Evolutionary conservation across 805 yeast species (phyloP), one percentile per base, ranked within the genome.

Genomic region (Nakazawaea ishiwadae): DNA sequence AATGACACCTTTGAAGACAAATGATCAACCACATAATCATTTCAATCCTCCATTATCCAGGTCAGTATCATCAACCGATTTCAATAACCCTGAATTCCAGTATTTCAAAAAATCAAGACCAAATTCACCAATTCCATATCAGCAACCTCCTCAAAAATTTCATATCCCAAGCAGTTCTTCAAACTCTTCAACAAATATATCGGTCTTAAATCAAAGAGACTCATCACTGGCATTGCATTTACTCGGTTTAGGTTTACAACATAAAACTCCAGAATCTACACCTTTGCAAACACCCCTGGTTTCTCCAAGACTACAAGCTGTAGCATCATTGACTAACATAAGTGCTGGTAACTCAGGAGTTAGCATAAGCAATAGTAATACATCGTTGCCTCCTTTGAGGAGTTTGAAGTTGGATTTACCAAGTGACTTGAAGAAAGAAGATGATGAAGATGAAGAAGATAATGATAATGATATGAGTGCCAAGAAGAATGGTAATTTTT

Each of bases 401-500:
- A 69, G 77, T 28, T 62, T 75, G 52, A 71, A 73, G 40, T 60
- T 75, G 29, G 75, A 71, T 47, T 62, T 74, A 40, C 79, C 79
- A 2, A 65, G 66, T 15, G 71, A 65, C 37, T 52, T 68, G 31
- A 32, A 10, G 31, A 34, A 34, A 23, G 12, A 34, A 6, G 29
- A 15, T 23, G 43, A 23, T 6, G 40, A 40, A 26, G 36, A 40
- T 23, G 44, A 36, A 11, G 40, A 41, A 9, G 41, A 36, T n/a
- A 34, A 27, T 11, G 45, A 36, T 16, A 26, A 32, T 20, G 35
- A 18, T 20, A 26, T 26, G 15, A 26, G 21, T 6, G 12, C 19
- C 16, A 48, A 30, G 9, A 21, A 16, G 10, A 40, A 35, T 27
- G 31, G 31, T n/a, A 33, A 33, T 15, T 40, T 40, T 31, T 40